Evolutionary conservation across 2,329 filamentous ascomycete genomes (phyloP).

Genomic region (Trichoderma arundinaceum): DNA sequence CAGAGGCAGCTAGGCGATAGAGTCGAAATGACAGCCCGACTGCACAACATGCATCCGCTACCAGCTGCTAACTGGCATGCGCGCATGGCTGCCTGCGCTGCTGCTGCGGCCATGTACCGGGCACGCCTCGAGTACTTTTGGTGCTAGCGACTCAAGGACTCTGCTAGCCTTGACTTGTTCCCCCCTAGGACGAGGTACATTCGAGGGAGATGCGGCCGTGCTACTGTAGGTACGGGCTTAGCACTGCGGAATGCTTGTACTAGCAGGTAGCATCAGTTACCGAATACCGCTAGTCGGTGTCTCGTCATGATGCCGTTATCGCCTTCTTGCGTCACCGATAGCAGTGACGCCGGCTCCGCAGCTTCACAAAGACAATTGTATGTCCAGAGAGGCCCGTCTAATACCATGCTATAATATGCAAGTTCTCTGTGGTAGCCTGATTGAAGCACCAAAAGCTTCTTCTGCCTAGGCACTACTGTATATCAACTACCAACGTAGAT

Average conservation of each 20-base stretch:
- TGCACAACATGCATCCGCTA: slow-evolving; percentile 15
- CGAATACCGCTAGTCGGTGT: slow-evolving; percentile 18
- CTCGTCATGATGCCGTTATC: slow-evolving; percentile 26
- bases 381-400: background rate
- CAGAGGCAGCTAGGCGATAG: background rate
- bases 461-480: too few relatives aligned
- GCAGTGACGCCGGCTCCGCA: background rate
- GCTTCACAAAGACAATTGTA: too few relatives aligned
- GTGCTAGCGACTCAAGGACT: too few relatives aligned
- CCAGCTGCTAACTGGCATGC: background rate
- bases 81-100: background rate
- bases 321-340: slow-evolving; percentile 28
- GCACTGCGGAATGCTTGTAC: background rate
- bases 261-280: background rate
- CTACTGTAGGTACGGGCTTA: slow-evolving; percentile 15
- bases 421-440: too few relatives aligned
- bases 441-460: too few relatives aligned
- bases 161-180: background rate
- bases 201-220: background rate
- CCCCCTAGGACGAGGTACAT: slow-evolving; percentile 3
- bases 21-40: background rate
- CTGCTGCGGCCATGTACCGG: background rate
- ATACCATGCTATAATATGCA: too few relatives aligned
- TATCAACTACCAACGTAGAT: too few relatives aligned
- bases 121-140: too few relatives aligned